Evolutionary conservation across 169 alveolate species (phyloP).

Genomic region (Amoebophrya sp.): DNA sequence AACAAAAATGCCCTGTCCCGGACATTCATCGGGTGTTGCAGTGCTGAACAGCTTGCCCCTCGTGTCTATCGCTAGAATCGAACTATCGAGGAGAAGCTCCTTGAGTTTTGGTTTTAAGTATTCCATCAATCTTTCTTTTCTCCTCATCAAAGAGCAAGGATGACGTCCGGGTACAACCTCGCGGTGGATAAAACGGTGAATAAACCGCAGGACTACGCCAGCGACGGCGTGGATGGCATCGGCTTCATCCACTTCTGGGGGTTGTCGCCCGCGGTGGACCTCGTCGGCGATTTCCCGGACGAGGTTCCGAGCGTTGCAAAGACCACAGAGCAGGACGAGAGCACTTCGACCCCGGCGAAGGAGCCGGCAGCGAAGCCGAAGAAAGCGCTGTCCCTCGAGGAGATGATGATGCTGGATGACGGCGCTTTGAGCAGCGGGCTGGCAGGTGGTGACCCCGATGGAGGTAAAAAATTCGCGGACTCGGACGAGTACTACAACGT

Average conservation of each 20-base stretch:
- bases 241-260: constrained; percentile 2
- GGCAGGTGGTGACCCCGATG: neutral
- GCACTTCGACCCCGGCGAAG: too few relatives aligned
- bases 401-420: neutral
- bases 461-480: neutral
- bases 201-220: neutral
- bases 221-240: neutral
- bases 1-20: too few relatives aligned
- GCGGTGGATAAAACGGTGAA: neutral
- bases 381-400: neutral
- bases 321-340: too few relatives aligned
- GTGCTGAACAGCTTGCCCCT: too few relatives aligned
- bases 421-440: neutral
- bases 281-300: neutral
- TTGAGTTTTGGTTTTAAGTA: too few relatives aligned
- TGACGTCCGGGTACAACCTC: neutral
- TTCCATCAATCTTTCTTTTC: too few relatives aligned
- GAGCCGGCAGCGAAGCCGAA: neutral
- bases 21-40: too few relatives aligned
- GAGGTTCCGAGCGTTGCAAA: too few relatives aligned
- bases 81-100: too few relatives aligned
- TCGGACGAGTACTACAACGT: neutral
- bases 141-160: too few relatives aligned
- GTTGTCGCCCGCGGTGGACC: neutral
- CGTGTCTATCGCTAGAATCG: too few relatives aligned